Evolutionary conservation across 192 early-diverging fungal genomes (phyloP).

Genomic region (Geosiphon pyriformis): DNA sequence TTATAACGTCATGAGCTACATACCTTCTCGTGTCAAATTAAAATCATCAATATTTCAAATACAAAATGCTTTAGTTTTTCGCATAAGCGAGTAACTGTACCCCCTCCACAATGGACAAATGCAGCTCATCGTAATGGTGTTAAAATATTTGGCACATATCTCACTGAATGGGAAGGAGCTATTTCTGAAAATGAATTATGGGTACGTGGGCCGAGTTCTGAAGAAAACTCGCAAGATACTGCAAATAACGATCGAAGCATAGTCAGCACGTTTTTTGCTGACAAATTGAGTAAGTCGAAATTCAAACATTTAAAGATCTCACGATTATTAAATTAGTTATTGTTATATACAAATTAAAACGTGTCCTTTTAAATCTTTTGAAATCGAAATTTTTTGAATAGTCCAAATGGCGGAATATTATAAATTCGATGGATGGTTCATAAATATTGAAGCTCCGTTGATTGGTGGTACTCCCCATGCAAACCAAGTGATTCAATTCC

Average conservation of each 20-base stretch:
- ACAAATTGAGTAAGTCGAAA: slow-evolving; percentile 49
- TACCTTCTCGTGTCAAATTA: background rate
- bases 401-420: slow-evolving; percentile 57
- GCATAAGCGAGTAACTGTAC: slow-evolving; percentile 53
- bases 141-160: slow-evolving; percentile 50
- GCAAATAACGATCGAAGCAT: slow-evolving; percentile 31
- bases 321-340: no score
- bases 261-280: slow-evolving; percentile 48
- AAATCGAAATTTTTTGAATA: slow-evolving; percentile 11
- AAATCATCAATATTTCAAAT: background rate
- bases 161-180: slow-evolving; percentile 51
- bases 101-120: slow-evolving; percentile 58
- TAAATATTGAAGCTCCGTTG: slow-evolving; percentile 58
- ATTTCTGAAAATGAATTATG: slow-evolving; percentile 48
- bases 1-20: no score
- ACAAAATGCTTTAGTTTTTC: slow-evolving; percentile 37
- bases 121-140: slow-evolving; percentile 60
- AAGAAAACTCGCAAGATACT: background rate
- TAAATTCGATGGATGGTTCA: slow-evolving; percentile 61
- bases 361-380: background rate
- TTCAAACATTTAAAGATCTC: no score
- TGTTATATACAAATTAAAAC: background rate
- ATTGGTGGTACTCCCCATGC: slow-evolving; percentile 29
- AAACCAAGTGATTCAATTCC: slow-evolving; percentile 29
- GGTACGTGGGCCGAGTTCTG: slow-evolving; percentile 43